phyloP scores from a whole-genome alignment of 176 grass and related monocot genomes.

The Thalia dealbata region DNA sequence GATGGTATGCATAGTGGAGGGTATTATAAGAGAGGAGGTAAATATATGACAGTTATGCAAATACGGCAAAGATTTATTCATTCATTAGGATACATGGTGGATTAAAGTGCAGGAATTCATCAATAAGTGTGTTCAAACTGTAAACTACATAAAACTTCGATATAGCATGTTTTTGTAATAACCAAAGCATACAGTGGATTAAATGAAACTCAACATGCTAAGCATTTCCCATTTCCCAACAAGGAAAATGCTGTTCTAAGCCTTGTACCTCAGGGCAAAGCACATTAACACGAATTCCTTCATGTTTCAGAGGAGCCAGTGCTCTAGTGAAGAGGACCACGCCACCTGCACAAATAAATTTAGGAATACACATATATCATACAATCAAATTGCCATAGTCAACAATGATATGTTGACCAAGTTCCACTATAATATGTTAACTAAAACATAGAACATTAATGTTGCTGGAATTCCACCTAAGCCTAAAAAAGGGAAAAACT shows the following conservation, averaged over 20 bases:
- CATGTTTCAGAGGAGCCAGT: constrained; percentile 64
- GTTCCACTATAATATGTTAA: too few relatives aligned
- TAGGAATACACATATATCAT: neutral
- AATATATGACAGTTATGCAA: too few relatives aligned
- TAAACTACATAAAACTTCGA: neutral
- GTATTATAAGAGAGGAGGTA: too few relatives aligned
- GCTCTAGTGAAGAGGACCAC: constrained; percentile 90
- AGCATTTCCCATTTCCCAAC: neutral
- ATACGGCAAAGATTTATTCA: neutral
- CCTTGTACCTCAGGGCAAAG: constrained; percentile 83
- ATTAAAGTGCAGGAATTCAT: neutral
- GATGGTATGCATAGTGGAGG: too few relatives aligned
- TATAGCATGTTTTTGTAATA: neutral
- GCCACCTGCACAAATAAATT: constrained; percentile 44
- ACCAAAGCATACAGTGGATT: neutral
- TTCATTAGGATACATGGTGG: neutral
- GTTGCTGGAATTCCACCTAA: too few relatives aligned
- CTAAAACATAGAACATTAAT: too few relatives aligned
- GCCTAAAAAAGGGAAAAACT: too few relatives aligned
- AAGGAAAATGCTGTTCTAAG: neutral
- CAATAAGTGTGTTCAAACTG: neutral
- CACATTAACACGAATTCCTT: constrained; percentile 82
- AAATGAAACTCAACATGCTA: neutral
- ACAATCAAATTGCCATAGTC: neutral
- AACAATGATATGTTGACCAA: neutral